Evolutionary conservation across 441 rosid species (phyloP), one percentile per base, ranked within the genome.

Genomic region (Capsella rubella): DNA sequence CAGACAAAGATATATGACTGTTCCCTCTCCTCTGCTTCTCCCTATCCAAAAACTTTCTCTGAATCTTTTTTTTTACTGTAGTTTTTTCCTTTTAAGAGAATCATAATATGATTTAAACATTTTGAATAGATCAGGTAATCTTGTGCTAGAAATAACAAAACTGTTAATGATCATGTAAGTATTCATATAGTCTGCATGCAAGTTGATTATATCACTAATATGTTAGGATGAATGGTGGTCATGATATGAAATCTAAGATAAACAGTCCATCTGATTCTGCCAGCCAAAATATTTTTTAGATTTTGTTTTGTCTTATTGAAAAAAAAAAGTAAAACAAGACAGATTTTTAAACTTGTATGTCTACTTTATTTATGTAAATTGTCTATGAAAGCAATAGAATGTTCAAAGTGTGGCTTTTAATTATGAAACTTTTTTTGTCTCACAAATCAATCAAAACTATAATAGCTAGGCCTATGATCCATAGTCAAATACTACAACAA

Each of bases 1-100:
- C 55, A 69, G 64, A 56, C 73, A 69, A 56, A 69, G 64, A 31
- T 21, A 31, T 21, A 69, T 45, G n/a, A 69, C 73, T 69, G 73
- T 56, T 69, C 73, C 28, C 45, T 56, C 55, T 69, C 21, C 55
- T 69, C 21, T 39, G 42, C 42, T 39, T 39, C 12, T 10, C 13
- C 14, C 37, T 16, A 27, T 27, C 25, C 51, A 9, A 61, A n/a
- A 14, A 6, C 25, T 14, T 50, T 21, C 34, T 65, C 58, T 65
- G 25, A 67, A 29, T 31, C 25, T 3, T 52, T 53, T 53, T 53
- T 5, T 15, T 40, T 28, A 54, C 28, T 42, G 25, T 69, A 4
- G 1, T 32, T 56, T 67, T 28, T 34, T 34, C 8, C 39, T 4
- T 28, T n/a, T 53, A 53, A 53, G 51, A 28, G n/a, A 28, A 67